phyloP scores from a whole-genome alignment of 2,329 filamentous ascomycete genomes.

The Fusarium annulatum region DNA sequence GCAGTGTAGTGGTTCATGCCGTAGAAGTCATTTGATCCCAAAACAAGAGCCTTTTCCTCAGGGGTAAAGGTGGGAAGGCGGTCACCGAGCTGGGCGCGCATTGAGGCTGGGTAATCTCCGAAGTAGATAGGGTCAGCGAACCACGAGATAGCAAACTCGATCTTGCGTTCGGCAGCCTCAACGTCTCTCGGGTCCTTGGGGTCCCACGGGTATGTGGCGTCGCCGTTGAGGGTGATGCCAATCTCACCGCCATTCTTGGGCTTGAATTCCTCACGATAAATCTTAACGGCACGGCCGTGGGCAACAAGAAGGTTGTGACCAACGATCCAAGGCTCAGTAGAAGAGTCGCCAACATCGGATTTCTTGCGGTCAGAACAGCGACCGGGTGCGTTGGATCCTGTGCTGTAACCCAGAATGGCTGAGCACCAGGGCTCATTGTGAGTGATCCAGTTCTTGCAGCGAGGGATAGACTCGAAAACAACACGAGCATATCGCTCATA shows the following conservation, averaged over 20 bases:
- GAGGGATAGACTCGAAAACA: slow-evolving; percentile 78
- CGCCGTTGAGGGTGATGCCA: slow-evolving; percentile 88
- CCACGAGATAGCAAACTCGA: slow-evolving; percentile 90
- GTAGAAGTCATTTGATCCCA: slow-evolving; percentile 92
- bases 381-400: slow-evolving; percentile 84
- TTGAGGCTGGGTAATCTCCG: slow-evolving; percentile 84
- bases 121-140: slow-evolving; percentile 90
- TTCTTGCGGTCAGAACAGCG: slow-evolving; percentile 79
- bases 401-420: slow-evolving; percentile 81
- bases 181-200: slow-evolving; percentile 78
- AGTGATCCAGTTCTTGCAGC: slow-evolving; percentile 89
- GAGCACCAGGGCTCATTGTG: slow-evolving; percentile 93
- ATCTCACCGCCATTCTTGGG: slow-evolving; percentile 77
- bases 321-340: slow-evolving; percentile 83
- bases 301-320: slow-evolving; percentile 85
- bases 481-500: slow-evolving; percentile 82
- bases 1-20: slow-evolving; percentile 95
- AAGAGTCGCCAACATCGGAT: slow-evolving; percentile 77
- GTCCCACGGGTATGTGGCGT: slow-evolving; percentile 87
- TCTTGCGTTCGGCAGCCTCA: slow-evolving; percentile 81
- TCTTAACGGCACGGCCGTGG: slow-evolving; percentile 83
- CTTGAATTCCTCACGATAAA: slow-evolving; percentile 87
- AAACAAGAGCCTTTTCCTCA: slow-evolving; percentile 78
- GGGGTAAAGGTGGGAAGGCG: slow-evolving; percentile 79
- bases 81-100: slow-evolving; percentile 82